Evolutionary conservation across 768 basidiomycete species (phyloP), one percentile per base, ranked within the genome.

Genomic region (Pleurotus cornucopiae): DNA sequence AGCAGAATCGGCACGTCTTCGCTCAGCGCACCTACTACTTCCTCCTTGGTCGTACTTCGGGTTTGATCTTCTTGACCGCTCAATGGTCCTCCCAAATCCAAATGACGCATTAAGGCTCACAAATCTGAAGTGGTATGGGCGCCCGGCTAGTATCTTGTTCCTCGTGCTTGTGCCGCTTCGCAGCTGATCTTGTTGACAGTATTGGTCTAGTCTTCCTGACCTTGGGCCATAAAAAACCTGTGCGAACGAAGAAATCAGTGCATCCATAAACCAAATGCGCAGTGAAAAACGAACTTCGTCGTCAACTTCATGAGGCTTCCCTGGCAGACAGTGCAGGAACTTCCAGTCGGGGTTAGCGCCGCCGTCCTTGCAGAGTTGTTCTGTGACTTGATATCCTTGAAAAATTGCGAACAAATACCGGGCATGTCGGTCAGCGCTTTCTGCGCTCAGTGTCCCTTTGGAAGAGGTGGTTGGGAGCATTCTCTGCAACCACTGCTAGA

Each of bases 291-390:
- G 25, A 66, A 87, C 94, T 76, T 96, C 93, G 65, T 98, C 94
- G 66, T 98, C 90, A 46, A 99, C 96, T 69, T 99, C 96, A 60
- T 97, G 78, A 44, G 80, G 70, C 73, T 99, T 97, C 58, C 96
- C 80, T 20, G 97, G 97, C 20, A 99, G 77, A 69, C 96, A 98
- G 66, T 99, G 97, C 70, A 98, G 71, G 80, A 98, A 98, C 69
- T 89, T 86, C 94, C 94, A 97, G 64, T 91, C 74, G 3, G 84
- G 82, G 30, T 91, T 86, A 9, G 94, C 94, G 9, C 87, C 91
- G 6, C 91, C 90, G 57, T 84, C 81, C 14, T 74, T 73, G 69
- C 94, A 94, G 26, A 98, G 79, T 30, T 81, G 72, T 68, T 98
- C 94, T 1, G 96, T 98, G 48, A 99, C 85, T 66, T 98, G 97